phyloP scores from a whole-genome alignment of 352 stramenopile genomes.

The Phytophthora hibernalis region DNA sequence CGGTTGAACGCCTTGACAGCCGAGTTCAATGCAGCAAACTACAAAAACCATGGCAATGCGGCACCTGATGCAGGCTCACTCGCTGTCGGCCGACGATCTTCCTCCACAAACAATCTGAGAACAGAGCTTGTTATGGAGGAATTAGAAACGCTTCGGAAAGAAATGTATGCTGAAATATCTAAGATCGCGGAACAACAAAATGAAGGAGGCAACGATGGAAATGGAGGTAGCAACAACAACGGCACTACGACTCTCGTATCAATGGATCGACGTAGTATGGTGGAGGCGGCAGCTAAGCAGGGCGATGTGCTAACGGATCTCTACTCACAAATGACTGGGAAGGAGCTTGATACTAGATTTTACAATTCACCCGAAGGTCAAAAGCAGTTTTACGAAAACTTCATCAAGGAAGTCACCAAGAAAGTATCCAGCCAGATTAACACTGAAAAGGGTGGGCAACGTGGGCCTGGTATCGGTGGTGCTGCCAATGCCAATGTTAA shows the following conservation, averaged over 20 bases:
- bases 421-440: conserved; percentile 73
- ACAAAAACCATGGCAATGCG: conserved; percentile 1
- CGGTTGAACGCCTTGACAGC: conserved; percentile 46
- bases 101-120: conserved; percentile 34
- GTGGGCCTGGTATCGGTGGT: conserved; percentile 37
- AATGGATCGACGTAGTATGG: conserved; percentile 22
- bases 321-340: conserved; percentile 64
- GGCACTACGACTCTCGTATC: conserved; percentile 30
- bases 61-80: neutral
- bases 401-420: conserved; percentile 81
- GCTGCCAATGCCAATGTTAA: conserved; percentile 62
- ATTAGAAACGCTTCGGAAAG: conserved; percentile 54
- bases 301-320: conserved; percentile 63
- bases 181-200: conserved; percentile 41
- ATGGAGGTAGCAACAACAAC: conserved; percentile 14
- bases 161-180: conserved; percentile 62
- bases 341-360: conserved; percentile 59
- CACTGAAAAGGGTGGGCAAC: conserved; percentile 43
- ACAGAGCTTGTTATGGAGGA: conserved; percentile 50
- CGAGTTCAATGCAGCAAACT: conserved; percentile 32
- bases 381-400: conserved; percentile 73
- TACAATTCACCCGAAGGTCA: conserved; percentile 51
- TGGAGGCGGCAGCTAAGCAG: conserved; percentile 36
- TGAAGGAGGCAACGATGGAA: conserved; percentile 29
- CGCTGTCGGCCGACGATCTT: conserved; percentile 8